These are phyloP conservation scores for Amylocarpus encephaloides DNA, from an alignment of 2,329 filamentous ascomycete species.

Conservation along the genomic window DNA sequence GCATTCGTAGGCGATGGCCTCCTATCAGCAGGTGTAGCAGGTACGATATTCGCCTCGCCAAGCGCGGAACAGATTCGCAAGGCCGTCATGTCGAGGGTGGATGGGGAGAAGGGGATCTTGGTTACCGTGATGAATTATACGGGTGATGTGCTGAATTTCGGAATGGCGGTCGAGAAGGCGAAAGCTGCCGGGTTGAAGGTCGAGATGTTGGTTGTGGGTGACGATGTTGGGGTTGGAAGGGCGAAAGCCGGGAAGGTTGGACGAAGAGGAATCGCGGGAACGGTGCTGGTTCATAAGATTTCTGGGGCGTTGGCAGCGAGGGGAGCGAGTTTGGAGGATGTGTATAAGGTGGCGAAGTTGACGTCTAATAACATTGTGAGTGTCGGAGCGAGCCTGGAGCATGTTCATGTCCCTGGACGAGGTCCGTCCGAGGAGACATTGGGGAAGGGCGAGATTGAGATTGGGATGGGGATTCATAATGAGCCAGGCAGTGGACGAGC, in stretches of 20 bases:
- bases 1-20: constrained; percentile 79
- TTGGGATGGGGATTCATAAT: constrained; percentile 71
- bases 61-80: constrained; percentile 75
- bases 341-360: constrained; percentile 64
- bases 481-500: constrained; percentile 49
- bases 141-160: constrained; percentile 84
- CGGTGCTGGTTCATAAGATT: constrained; percentile 87
- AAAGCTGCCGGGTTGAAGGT: constrained; percentile 69
- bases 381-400: constrained; percentile 77
- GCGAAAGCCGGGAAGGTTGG: constrained; percentile 85
- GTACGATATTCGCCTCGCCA: constrained; percentile 80
- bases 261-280: constrained; percentile 82
- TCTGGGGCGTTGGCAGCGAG: constrained; percentile 73
- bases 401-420: constrained; percentile 89
- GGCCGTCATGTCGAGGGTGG: constrained; percentile 67
- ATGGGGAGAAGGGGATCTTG: constrained; percentile 66
- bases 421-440: constrained; percentile 51
- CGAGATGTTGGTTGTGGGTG: constrained; percentile 86
- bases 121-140: constrained; percentile 97
- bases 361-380: constrained; percentile 72
- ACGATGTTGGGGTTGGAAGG: constrained; percentile 85
- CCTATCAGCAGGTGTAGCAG: constrained; percentile 74
- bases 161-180: constrained; percentile 88
- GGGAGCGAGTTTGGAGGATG: constrained; percentile 62
- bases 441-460: constrained; percentile 50